Percentiles rank a stretch among this genome's conserved stretches.
Evolutionary conservation across 768 basidiomycete species (phyloP).

Genomic region (Brasilioporus rufonigricans): DNA sequence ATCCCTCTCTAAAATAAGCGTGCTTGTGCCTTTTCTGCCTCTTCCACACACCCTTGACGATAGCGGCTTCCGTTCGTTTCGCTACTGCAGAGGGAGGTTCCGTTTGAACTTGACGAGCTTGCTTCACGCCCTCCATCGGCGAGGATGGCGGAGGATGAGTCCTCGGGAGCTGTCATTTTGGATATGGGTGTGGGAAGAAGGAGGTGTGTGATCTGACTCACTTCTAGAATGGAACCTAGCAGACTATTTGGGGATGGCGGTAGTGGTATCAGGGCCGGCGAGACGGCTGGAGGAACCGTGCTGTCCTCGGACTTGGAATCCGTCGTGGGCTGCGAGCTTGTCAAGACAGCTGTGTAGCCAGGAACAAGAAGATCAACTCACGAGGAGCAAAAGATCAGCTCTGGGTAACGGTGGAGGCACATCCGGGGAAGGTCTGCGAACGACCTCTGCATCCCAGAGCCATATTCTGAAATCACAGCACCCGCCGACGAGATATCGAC

Average conservation of each 20-base stretch:
- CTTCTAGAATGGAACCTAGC: conserved; percentile 19
- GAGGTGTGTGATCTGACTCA: not conserved
- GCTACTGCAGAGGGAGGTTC: not conserved
- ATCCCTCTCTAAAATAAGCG: not conserved
- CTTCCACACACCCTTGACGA: conserved; percentile 15
- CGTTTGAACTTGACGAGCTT: conserved; percentile 3
- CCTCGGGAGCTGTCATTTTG: conserved; percentile 15
- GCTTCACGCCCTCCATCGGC: not conserved
- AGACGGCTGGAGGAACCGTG: not conserved
- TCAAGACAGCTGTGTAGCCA: not conserved
- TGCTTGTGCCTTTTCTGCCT: conserved; percentile 2
- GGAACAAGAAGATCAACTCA: not conserved
- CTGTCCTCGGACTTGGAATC: conserved; percentile 4
- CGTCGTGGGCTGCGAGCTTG: conserved; percentile 6
- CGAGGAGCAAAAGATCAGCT: conserved; percentile 9
- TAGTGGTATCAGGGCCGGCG: conserved; percentile 21
- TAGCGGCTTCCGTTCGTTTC: not conserved
- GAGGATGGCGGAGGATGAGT: conserved; percentile 2
- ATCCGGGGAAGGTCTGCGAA: conserved; percentile 15
- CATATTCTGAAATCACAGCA: conserved; percentile 31
- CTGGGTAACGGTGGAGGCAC: conserved; percentile 8
- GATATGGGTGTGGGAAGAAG: not conserved
- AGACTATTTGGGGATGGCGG: conserved; percentile 21
- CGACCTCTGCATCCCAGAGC: conserved; percentile 26
- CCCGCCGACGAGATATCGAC: conserved; percentile 26